phyloP scores from a whole-genome alignment of 768 basidiomycete species.

The Trametes cinnabarina region DNA sequence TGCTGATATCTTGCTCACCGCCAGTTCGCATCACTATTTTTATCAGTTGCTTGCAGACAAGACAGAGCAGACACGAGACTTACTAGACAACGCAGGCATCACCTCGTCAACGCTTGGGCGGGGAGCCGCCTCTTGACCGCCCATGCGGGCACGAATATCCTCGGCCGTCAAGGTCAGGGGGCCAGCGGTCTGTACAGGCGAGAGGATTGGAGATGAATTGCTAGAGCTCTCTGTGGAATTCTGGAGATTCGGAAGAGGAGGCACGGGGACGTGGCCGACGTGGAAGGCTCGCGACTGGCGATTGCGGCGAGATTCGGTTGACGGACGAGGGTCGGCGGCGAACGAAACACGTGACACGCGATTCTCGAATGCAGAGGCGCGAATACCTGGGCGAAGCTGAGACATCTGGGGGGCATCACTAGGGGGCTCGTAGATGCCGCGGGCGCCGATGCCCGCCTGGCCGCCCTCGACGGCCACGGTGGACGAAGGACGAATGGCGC shows the following conservation, averaged over 20 bases:
- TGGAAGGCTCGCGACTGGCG: slow-evolving; percentile 40
- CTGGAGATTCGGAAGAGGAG: slow-evolving; percentile 39
- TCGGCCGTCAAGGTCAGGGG: slow-evolving; percentile 50
- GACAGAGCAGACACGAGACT: too few species aligned
- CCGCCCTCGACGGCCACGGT: slow-evolving; percentile 45
- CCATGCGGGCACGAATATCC: slow-evolving; percentile 58
- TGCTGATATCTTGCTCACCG: slow-evolving; percentile 26
- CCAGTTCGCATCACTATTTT: slow-evolving; percentile 77
- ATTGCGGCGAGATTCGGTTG: slow-evolving; percentile 42
- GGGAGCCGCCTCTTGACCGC: slow-evolving; percentile 33
- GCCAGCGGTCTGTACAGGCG: slow-evolving; percentile 45
- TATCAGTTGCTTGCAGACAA: too few species aligned
- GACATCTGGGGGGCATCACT: slow-evolving; percentile 33
- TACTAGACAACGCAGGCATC: slow-evolving; percentile 67
- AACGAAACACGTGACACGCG: slow-evolving; percentile 67
- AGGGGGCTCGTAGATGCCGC: slow-evolving; percentile 16
- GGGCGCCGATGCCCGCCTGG: slow-evolving; percentile 41
- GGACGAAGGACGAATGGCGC: slow-evolving; percentile 47
- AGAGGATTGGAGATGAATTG: slow-evolving; percentile 31
- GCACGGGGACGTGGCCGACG: slow-evolving; percentile 39
- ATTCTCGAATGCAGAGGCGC: slow-evolving; percentile 46
- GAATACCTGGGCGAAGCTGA: slow-evolving; percentile 54
- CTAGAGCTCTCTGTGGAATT: slow-evolving; percentile 24
- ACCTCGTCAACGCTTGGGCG: slow-evolving; percentile 53
- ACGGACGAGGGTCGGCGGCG: slow-evolving; percentile 56